Base-by-base conservation (phyloP, 2,329 filamentous ascomycete species). In the Colletotrichum sp. region DNA sequence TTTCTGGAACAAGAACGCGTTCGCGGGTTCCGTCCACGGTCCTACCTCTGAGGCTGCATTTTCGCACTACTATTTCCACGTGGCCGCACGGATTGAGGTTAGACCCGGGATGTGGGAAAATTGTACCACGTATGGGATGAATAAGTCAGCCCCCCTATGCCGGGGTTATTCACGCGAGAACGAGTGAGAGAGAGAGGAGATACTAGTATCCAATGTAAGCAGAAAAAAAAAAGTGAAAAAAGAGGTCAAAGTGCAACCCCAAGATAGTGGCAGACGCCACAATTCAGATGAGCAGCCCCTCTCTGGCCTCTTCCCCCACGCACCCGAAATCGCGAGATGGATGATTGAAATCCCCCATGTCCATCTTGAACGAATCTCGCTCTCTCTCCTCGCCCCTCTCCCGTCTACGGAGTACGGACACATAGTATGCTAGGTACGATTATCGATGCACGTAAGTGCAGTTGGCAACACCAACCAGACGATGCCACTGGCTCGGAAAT, bases 91-190 rank as follows among this genome's bases (percentile, higher is more conserved):
- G 62, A 66, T 64, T 33, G 33, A 73, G 43, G 33, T 34, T 6
- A 51, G 47, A 64, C 31, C 72, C 68, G 72, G 68, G 68, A 63
- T 57, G 67, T 71, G 71, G 71, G 68, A 73, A 65, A 62, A 58
- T 57, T 58, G 65, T 66, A 57, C 34, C 57, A 61, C 55, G 47
- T 51, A 62, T 68, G 65, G 66, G 70, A 59, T 33, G 21, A 38
- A 34, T 65, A 33, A 34, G 29, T 31, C 29, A 51, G 57, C n/a
- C 29, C 54, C 47, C 43, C 21, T 29, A 64, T 63, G 27, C 61
- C 61, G 61, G 61, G 61, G 61, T 61, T 55, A 38, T 33, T 21
- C 43, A 24, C 43, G 43, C 43, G 43, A 51, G 43, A 51, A 51
- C 43, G 43, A 51, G 43, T 51, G 34, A 31, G 33, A 51, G 51